phyloP scores from a whole-genome alignment of 345 rosid genomes.

The Dipteronia sinensis region DNA sequence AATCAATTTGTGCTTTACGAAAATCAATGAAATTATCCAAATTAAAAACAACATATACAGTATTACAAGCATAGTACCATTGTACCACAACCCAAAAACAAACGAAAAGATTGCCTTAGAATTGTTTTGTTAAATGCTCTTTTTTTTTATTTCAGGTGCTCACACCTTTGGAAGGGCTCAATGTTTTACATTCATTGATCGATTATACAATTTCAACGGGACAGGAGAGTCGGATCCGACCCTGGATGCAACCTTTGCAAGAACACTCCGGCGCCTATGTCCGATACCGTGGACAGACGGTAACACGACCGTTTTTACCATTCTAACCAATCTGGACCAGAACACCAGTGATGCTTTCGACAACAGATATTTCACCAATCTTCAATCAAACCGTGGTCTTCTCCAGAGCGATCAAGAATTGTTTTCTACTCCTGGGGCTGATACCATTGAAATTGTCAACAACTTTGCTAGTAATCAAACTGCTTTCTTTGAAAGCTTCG shows the following conservation, averaged over 20 bases:
- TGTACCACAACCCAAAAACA: no score
- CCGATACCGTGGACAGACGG: conserved; percentile 13
- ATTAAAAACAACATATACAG: no score
- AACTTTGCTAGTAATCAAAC: conserved; percentile 43
- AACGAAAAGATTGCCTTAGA: no score
- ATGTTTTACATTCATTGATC: conserved; percentile 31
- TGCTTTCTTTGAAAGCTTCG: conserved; percentile 58
- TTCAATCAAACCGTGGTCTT: conserved; percentile 42
- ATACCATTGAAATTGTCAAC: conserved; percentile 45
- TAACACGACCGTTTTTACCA: background rate
- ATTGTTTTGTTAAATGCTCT: background rate
- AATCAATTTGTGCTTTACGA: no score
- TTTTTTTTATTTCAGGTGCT: conserved; percentile 39
- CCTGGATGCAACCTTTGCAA: conserved; percentile 44
- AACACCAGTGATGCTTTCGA: conserved; percentile 54
- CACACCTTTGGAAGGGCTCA: conserved; percentile 69
- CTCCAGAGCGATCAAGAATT: conserved; percentile 64
- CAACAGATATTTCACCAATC: conserved; percentile 51
- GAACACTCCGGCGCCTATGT: conserved; percentile 42
- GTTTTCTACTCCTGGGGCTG: conserved; percentile 52
- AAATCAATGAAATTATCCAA: no score
- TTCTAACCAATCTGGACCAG: conserved; percentile 42
- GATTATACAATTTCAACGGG: conserved; percentile 50
- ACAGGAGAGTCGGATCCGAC: conserved; percentile 51
- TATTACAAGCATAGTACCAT: no score